Evolutionary conservation across 805 yeast species (phyloP).

Genomic region (Candida arabinofermentans): DNA sequence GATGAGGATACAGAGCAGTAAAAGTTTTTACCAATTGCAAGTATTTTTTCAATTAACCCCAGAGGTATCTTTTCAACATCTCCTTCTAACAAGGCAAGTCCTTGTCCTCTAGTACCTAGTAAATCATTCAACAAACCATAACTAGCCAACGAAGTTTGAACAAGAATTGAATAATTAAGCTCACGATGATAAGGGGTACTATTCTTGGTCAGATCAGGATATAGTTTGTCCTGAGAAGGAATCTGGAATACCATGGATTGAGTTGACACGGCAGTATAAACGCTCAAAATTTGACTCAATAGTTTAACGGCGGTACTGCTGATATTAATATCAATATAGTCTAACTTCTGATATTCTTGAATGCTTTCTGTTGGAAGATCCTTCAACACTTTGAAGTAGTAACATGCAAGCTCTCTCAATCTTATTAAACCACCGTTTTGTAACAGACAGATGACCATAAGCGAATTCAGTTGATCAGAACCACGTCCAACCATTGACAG

Average conservation of each 20-base stretch:
- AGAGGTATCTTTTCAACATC: conserved; percentile 30
- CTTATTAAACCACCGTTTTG: conserved; percentile 45
- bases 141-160: conserved; percentile 39
- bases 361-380: conserved; percentile 14
- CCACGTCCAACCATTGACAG: conserved; percentile 21
- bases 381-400: conserved; percentile 23
- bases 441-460: conserved; percentile 44
- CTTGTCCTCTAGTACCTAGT: conserved; percentile 26
- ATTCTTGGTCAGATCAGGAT: conserved; percentile 32
- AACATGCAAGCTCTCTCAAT: conserved; percentile 26
- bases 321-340: conserved; percentile 23
- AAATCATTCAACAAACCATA: conserved; percentile 36
- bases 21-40: conserved; percentile 40
- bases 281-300: conserved; percentile 31
- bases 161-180: conserved; percentile 22
- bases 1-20: conserved; percentile 36
- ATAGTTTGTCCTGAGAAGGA: conserved; percentile 34
- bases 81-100: conserved; percentile 17
- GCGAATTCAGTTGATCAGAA: conserved; percentile 32
- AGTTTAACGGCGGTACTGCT: conserved; percentile 23
- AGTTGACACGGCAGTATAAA: conserved; percentile 43
- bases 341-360: conserved; percentile 14
- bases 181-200: conserved; percentile 25
- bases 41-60: conserved; percentile 40
- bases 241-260: conserved; percentile 32